These are phyloP conservation scores for Ophiocytium majus DNA, from an alignment of 352 stramenopile genomes.

Conservation along the genomic window DNA sequence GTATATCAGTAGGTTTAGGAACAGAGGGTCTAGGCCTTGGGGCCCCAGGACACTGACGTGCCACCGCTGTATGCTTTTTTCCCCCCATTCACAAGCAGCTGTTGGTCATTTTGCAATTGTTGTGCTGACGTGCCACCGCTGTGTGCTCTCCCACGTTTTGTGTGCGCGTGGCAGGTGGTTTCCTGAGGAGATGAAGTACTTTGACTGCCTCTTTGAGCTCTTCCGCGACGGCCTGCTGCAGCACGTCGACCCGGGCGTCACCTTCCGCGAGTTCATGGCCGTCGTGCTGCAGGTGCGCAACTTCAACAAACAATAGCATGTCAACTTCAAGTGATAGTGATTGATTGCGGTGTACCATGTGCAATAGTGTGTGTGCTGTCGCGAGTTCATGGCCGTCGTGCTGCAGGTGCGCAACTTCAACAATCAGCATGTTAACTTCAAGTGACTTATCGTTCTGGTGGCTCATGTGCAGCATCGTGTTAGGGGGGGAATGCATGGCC, in stretches of 20 bases:
- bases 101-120: no score
- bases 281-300: slow-evolving; percentile 21
- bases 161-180: slow-evolving; percentile 27
- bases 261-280: slow-evolving; percentile 25
- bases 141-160: no score
- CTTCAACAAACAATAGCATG: neutral
- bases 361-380: neutral
- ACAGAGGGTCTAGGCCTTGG: no score
- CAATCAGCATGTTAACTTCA: neutral
- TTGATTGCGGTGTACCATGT: slow-evolving; percentile 15
- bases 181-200: slow-evolving; percentile 29
- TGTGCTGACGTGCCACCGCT: no score
- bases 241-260: slow-evolving; percentile 14
- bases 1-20: no score
- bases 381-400: slow-evolving; percentile 24
- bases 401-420: slow-evolving; percentile 13
- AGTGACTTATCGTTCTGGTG: no score
- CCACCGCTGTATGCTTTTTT: no score
- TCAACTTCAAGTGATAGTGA: no score
- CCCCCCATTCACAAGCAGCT: no score
- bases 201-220: slow-evolving; percentile 30
- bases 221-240: slow-evolving; percentile 27
- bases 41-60: no score
- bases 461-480: neutral
- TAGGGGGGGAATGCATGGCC: slow-evolving; percentile 19